Evolutionary conservation across 225 moss, liverwort and hornwort genomes (phyloP).

Genomic region (Asterella californica): DNA sequence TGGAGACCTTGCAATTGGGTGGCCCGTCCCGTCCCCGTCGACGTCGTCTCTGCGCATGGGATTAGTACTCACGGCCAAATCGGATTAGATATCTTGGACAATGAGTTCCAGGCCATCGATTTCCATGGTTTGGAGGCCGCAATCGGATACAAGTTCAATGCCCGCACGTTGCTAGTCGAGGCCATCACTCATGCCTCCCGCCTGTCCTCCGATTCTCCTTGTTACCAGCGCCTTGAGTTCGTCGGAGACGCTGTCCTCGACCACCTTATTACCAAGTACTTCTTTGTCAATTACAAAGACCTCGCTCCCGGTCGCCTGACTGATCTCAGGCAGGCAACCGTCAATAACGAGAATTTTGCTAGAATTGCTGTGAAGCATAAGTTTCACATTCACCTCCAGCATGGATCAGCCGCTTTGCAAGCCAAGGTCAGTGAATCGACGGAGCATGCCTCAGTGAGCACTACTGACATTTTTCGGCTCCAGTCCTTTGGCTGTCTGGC

Average conservation of each 20-base stretch:
- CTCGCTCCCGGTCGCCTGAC: conserved; percentile 76
- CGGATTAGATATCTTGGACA: conserved; percentile 2
- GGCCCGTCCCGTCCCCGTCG: neutral
- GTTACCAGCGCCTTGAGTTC: conserved; percentile 78
- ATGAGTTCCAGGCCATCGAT: conserved; percentile 30
- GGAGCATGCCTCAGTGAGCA: too few species aligned
- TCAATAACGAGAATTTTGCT: conserved; percentile 82
- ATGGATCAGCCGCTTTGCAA: conserved; percentile 69
- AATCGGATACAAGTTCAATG: conserved; percentile 62
- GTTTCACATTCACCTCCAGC: conserved; percentile 74
- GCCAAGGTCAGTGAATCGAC: conserved; percentile 64
- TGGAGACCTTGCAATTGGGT: neutral
- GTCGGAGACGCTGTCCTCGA: conserved; percentile 77
- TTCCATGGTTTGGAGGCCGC: conserved; percentile 53
- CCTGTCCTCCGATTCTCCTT: conserved; percentile 71
- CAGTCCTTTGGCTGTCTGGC: neutral
- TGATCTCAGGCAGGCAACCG: conserved; percentile 73
- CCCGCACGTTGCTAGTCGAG: conserved; percentile 66
- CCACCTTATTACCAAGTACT: conserved; percentile 61
- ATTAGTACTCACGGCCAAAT: neutral
- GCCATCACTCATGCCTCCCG: conserved; percentile 80
- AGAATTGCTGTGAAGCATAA: conserved; percentile 74
- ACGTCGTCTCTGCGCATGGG: neutral
- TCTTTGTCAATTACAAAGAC: conserved; percentile 71
- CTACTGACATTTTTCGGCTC: too few species aligned